Evolutionary conservation across 2,329 filamentous ascomycete species (phyloP), one percentile per base, ranked within the genome.

Genomic region (Beauveria pseudobassiana): DNA sequence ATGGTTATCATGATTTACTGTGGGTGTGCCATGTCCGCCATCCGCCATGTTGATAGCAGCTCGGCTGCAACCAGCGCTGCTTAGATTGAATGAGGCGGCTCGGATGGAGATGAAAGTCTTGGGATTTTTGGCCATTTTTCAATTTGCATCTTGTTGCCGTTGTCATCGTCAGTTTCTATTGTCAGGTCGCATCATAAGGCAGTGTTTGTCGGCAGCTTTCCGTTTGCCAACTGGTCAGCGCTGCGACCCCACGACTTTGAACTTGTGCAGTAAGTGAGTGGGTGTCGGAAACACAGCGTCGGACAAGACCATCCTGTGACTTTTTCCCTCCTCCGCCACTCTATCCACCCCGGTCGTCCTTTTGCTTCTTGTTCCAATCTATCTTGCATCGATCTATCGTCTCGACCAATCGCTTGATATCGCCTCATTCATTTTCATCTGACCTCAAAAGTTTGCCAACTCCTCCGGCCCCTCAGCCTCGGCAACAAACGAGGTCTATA

Each of bases 301-400:
- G 18, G 46, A 59, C 56, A 43, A 45, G n/a, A 59, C 24, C 46
- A 34, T 24, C 56, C 43, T 59, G 56, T 59, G 56, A 59, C 46
- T 59, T 59, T 50, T 42, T 3, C 28, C 10, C 20, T 40, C 26
- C 22, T 40, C 8, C 40, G n/a, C 6, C 9, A 40, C 5, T 5
- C 20, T 16, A 3, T 26, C 7, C 24, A 7, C n/a, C 12, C 20
- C 12, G 5, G 18, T 14, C 28, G 49, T 22, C 28, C n/a, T 26
- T n/a, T 30, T n/a, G 16, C 40, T 20, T 30, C 40, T 30, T 5
- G 53, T 18, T 20, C 20, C 22, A 22, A 56, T 45, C 5, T 5
- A 56, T 45, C 8, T 8, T 26, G 55, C 16, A 22, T 24, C 55
- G 42, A 49, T 34, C 12, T 43, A 8, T 16, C 3, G 7, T n/a